phyloP scores from a whole-genome alignment of 2,329 filamentous ascomycete genomes.

The Fusarium citri region DNA sequence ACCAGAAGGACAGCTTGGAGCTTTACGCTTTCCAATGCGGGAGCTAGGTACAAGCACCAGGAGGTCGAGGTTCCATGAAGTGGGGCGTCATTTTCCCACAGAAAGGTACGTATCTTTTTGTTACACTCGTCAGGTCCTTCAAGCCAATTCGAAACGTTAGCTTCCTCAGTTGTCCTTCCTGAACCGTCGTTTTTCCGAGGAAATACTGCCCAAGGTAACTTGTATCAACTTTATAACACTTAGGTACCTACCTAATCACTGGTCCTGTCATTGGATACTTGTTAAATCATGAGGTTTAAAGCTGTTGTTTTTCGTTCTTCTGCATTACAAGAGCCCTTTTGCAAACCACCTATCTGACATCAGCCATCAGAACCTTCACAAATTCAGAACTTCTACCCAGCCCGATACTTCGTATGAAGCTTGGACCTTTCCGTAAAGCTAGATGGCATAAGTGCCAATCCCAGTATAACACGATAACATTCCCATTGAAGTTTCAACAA shows the following conservation, averaged over 20 bases:
- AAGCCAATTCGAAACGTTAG: conserved; percentile 11
- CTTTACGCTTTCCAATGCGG: conserved; percentile 46
- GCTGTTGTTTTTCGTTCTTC: background rate
- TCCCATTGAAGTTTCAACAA: background rate
- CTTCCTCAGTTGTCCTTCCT: background rate
- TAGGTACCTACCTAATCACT: too few species aligned
- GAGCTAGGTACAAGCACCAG: conserved; percentile 23
- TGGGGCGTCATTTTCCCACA: conserved; percentile 7
- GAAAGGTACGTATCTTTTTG: conserved; percentile 39
- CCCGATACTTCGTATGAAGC: background rate
- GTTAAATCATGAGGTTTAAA: background rate
- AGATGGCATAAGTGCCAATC: background rate
- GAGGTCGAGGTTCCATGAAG: conserved; percentile 10
- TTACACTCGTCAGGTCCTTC: background rate
- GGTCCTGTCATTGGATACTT: background rate
- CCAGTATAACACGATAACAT: background rate
- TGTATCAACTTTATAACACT: conserved; percentile 12
- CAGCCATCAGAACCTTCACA: background rate
- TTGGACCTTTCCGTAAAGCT: background rate
- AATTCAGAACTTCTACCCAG: background rate
- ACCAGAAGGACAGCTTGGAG: conserved; percentile 60
- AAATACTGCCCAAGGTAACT: conserved; percentile 6
- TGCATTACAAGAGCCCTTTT: background rate
- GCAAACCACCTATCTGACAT: background rate
- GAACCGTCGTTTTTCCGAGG: conserved; percentile 42